A percentile compares a stretch with the other conserved stretches of the same genome.
Conservation (phyloP, 2,329 filamentous ascomycete genomes). For the Penicillium oxalicum region DNA sequence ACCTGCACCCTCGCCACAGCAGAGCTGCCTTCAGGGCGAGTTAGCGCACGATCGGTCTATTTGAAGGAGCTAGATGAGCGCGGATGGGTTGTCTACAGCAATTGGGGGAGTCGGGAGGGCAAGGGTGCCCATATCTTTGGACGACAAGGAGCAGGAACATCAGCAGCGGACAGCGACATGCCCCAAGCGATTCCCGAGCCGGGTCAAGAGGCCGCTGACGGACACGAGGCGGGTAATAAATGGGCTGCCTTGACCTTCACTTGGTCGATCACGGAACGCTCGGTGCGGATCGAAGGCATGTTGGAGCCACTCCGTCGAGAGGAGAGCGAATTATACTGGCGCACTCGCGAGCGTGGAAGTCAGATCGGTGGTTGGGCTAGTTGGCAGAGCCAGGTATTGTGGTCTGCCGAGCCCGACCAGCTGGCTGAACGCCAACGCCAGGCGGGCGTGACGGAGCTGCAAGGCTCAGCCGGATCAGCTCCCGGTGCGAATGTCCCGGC, state of each 20-base stretch:
- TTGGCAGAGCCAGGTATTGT: slow-evolving; percentile 72
- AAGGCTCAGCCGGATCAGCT: slow-evolving; percentile 7
- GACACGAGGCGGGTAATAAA: slow-evolving; percentile 50
- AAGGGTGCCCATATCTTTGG: slow-evolving; percentile 41
- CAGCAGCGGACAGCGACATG: slow-evolving; percentile 6
- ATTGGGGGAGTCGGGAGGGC: slow-evolving; percentile 67
- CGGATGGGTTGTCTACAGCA: slow-evolving; percentile 90
- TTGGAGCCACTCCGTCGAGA: slow-evolving; percentile 60
- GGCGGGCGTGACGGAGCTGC: slow-evolving; percentile 21
- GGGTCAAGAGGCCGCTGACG: slow-evolving; percentile 24
- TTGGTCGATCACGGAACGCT: slow-evolving; percentile 81
- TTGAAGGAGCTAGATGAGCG: slow-evolving; percentile 81
- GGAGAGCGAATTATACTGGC: slow-evolving; percentile 65
- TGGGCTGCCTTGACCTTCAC: slow-evolving; percentile 82
- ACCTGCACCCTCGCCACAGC: slow-evolving; percentile 85
- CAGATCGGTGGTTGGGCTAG: slow-evolving; percentile 91
- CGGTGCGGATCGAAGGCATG: slow-evolving; percentile 80
- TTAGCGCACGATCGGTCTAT: slow-evolving; percentile 83
- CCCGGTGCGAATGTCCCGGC: slow-evolving; percentile 18
- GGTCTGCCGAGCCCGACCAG: slow-evolving; percentile 30
- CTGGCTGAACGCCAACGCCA: slow-evolving; percentile 20
- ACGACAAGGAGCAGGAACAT: background rate
- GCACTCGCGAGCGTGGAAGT: slow-evolving; percentile 67
- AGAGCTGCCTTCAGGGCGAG: slow-evolving; percentile 71
- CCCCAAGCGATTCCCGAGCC: slow-evolving; percentile 59